These are phyloP conservation scores for Cutaneotrichosporon cavernicola DNA, from an alignment of 1,284 basidiomycete genomes.

Conservation along the genomic window DNA sequence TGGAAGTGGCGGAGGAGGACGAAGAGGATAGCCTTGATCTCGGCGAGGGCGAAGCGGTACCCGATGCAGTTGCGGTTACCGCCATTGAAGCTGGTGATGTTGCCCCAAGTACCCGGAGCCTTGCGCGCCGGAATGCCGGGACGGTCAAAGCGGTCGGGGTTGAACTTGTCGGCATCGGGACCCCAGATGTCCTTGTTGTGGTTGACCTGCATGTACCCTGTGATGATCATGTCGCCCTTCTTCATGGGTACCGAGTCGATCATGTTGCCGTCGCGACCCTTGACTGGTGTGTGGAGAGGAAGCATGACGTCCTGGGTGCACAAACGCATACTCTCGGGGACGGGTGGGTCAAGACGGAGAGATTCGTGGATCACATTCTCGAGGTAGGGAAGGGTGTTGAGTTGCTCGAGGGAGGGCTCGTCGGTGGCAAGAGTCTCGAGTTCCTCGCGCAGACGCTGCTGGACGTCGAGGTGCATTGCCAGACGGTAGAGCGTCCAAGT, in stretches of 20 bases:
- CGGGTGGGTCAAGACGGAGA: conserved; percentile 65
- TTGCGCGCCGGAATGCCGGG: conserved; percentile 26
- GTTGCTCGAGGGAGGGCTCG: conserved; percentile 38
- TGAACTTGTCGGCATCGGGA: conserved; percentile 65
- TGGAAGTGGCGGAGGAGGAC: conserved; percentile 59
- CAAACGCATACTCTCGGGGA: conserved; percentile 54
- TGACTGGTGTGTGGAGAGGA: conserved; percentile 58
- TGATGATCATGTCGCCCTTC: conserved; percentile 42
- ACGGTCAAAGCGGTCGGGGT: conserved; percentile 40
- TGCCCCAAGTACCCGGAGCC: conserved; percentile 6
- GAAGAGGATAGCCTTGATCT: conserved; percentile 62
- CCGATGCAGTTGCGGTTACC: conserved; percentile 66
- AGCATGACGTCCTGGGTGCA: conserved; percentile 61
- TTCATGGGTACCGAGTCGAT: conserved; percentile 43
- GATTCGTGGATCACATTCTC: conserved; percentile 68
- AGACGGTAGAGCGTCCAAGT: conserved; percentile 73
- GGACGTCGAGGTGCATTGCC: conserved; percentile 59
- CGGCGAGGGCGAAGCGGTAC: conserved; percentile 64
- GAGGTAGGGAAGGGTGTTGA: conserved; percentile 59
- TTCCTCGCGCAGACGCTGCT: conserved; percentile 61
- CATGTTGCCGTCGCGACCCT: conserved; percentile 49
- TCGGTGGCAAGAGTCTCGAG: conserved; percentile 53
- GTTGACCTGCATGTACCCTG: conserved; percentile 65
- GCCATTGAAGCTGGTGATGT: conserved; percentile 58
- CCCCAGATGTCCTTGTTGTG: conserved; percentile 65